Evolutionary conservation across 106 monocot species (phyloP), one percentile per base, ranked within the genome.

Genomic region (Narthecium ossifragum): DNA sequence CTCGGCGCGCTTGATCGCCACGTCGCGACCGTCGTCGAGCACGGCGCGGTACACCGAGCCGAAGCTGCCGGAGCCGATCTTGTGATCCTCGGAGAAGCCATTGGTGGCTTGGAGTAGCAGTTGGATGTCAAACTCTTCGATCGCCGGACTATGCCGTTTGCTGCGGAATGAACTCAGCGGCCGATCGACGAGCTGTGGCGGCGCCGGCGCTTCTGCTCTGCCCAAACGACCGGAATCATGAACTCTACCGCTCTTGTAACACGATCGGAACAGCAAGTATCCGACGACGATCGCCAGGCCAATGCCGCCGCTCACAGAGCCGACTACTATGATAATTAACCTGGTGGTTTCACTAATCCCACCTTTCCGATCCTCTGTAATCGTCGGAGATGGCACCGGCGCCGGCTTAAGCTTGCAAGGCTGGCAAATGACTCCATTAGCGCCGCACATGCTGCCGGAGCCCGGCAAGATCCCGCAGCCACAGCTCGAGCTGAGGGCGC

Each of bases 381-480:
- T 40, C 0, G 59, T 31, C 20, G 26, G 29, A 12, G 24, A 15
- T 0, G 9, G 29, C 8, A 13, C 17, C 46, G 20, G 31, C 20
- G n/a, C 55, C 23, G 29, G 27, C 5, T 40, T 59, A 18, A 73
- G 21, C 29, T 26, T n/a, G 61, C 83, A 87, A 2, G 64, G 2
- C 30, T 34, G 28, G 62, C 84, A 84, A 20, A 77, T 78, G 1
- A 2, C 68, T 36, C 64, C 62, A 4, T 55, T 60, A 34, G 28
- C 18, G 24, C 57, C 34, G 47, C 98, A 91, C 21, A 55, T 0
- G 31, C 38, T 45, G 27, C 66, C 82, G 12, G 81, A 75, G 6
- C 73, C 91, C 3, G 67, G n/a, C 17, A 98, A 8, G 23, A 68
- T 12, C 4, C 59, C 74, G 56, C 80, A 78, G 2, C 26, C 0